Conservation (phyloP, 805 yeast species). For the Metschnikowia peoriensis region DNA sequence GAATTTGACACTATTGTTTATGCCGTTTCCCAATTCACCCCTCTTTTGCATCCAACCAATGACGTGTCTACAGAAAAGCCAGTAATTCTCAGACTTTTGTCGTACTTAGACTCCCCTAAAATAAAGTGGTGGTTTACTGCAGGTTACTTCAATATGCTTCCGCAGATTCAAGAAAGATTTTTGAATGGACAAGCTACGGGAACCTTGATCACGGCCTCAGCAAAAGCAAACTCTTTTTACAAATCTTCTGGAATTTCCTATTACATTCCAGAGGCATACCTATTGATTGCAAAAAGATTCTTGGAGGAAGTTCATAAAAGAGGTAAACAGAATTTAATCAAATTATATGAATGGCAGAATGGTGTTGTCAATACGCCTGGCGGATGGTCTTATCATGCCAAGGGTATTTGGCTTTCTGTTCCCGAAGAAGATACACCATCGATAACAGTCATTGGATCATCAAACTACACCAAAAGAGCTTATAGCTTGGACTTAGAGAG, state of each 20-base stretch:
- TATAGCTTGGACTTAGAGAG: conserved; percentile 86
- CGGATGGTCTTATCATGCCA: conserved; percentile 99
- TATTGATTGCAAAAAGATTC: conserved; percentile 70
- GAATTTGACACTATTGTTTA: conserved; percentile 66
- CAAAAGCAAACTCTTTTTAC: conserved; percentile 88
- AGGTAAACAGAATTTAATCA: conserved; percentile 46
- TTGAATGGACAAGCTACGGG: conserved; percentile 60
- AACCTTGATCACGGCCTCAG: conserved; percentile 84
- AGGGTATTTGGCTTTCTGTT: conserved; percentile 81
- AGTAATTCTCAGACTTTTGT: conserved; percentile 58
- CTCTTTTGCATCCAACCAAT: conserved; percentile 60
- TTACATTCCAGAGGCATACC: conserved; percentile 82
- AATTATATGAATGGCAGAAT: conserved; percentile 78
- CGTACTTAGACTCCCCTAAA: conserved; percentile 52
- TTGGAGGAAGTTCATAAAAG: conserved; percentile 47
- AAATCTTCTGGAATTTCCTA: conserved; percentile 78
- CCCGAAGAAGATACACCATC: conserved; percentile 62
- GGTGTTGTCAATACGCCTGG: conserved; percentile 77
- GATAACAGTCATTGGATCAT: conserved; percentile 83
- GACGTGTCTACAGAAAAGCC: conserved; percentile 77
- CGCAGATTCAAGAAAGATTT: conserved; percentile 61
- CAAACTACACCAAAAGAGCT: conserved; percentile 90
- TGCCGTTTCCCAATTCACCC: conserved; percentile 90
- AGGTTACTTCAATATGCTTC: conserved; percentile 91
- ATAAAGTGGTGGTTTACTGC: conserved; percentile 88